Evolutionary conservation across 805 yeast genomes (phyloP).

Genomic region (Schwanniomyces sp.): DNA sequence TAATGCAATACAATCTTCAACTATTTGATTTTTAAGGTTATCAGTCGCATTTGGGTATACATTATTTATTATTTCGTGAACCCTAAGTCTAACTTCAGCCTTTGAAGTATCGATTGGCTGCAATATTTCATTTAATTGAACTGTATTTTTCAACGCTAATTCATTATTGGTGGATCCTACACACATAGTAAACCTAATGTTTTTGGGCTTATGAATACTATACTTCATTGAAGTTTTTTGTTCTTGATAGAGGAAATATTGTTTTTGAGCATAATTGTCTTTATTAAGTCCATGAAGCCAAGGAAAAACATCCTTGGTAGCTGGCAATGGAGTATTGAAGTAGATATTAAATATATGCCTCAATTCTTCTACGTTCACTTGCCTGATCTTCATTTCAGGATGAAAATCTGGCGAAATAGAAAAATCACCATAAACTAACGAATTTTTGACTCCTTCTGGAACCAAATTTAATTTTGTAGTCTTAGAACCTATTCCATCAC

Average conservation of each 20-base stretch:
- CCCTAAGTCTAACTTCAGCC: constrained; percentile 25
- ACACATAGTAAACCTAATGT: constrained; percentile 42
- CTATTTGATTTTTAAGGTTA: constrained; percentile 20
- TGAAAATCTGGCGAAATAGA: constrained; percentile 1
- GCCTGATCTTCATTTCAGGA: constrained; percentile 11
- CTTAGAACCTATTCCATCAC: constrained; percentile 35
- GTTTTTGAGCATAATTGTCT: constrained; percentile 53
- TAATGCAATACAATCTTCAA: constrained; percentile 43
- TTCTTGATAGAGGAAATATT: constrained; percentile 39
- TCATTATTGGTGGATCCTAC: constrained; percentile 16
- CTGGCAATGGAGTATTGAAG: constrained; percentile 50
- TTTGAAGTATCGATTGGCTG: constrained; percentile 46
- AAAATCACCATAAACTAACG: constrained; percentile 12
- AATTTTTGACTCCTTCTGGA: constrained; percentile 8
- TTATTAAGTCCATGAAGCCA: constrained; percentile 84
- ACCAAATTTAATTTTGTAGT: constrained; percentile 34
- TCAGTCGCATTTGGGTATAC: constrained; percentile 10
- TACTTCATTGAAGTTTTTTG: constrained; percentile 4
- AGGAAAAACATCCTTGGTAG: constrained; percentile 72
- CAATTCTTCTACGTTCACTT: constrained; percentile 14
- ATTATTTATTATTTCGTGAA: constrained; percentile 16
- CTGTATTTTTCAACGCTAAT: constrained; percentile 49
- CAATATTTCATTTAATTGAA: constrained; percentile 54
- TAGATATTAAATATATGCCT: constrained; percentile 32
- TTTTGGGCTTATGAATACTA: constrained; percentile 17